These are phyloP conservation scores for Groenewaldozyma salmanticensis DNA, from an alignment of 805 yeast species.

Conservation along the genomic window DNA sequence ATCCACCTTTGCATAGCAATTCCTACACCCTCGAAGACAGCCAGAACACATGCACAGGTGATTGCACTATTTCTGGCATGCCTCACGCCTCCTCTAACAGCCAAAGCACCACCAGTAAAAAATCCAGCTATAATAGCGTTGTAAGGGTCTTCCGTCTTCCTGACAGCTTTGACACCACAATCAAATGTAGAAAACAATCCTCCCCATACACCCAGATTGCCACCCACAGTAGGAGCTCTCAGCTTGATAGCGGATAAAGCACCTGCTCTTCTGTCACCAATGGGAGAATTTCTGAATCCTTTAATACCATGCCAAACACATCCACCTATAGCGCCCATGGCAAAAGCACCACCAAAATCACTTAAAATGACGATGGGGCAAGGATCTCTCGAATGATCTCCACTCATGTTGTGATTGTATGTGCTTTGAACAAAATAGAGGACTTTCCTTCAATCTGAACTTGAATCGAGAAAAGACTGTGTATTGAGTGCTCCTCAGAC, in stretches of 20 bases:
- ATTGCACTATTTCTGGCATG: slow-evolving; percentile 95
- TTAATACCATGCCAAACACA: slow-evolving; percentile 98
- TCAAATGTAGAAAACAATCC: slow-evolving; percentile 93
- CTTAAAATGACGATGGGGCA: slow-evolving; percentile 93
- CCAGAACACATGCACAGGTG: slow-evolving; percentile 93
- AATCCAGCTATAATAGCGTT: slow-evolving; percentile 97
- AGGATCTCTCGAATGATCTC: slow-evolving; percentile 98
- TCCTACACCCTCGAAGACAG: slow-evolving; percentile 97
- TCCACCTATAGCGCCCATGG: slow-evolving; percentile 99
- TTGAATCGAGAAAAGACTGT: too few relatives aligned
- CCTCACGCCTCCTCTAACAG: slow-evolving; percentile 97
- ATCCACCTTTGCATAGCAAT: slow-evolving; percentile 85
- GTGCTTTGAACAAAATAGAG: neutral
- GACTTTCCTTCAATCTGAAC: too few relatives aligned
- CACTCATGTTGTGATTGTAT: slow-evolving; percentile 36
- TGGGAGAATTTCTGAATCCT: slow-evolving; percentile 95
- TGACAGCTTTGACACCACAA: slow-evolving; percentile 88
- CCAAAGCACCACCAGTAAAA: slow-evolving; percentile 95
- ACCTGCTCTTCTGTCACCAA: slow-evolving; percentile 87
- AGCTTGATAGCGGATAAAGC: slow-evolving; percentile 85
- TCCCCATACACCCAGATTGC: slow-evolving; percentile 99
- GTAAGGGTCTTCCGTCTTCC: slow-evolving; percentile 98
- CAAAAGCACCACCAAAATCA: slow-evolving; percentile 98
- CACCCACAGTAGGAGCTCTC: slow-evolving; percentile 97
- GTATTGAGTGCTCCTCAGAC: too few relatives aligned